Evolutionary conservation across 164 flowering plant genomes (phyloP).

Genomic region (Nymphaea thermarum): DNA sequence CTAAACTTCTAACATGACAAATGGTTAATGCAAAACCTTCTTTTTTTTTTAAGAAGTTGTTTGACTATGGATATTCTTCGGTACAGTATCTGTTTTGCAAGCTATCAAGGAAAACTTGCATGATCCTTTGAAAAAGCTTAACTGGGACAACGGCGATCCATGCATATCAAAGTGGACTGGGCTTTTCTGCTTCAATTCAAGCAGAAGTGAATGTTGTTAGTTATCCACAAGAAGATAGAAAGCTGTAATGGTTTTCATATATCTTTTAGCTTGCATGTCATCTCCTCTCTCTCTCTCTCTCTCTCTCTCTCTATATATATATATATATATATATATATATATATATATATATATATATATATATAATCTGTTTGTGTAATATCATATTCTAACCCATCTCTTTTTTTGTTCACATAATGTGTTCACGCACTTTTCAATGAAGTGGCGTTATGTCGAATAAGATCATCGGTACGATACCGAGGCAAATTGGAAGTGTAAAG

Average conservation of each 20-base stretch:
- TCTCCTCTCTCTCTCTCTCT: too few species aligned
- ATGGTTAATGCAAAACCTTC: too few species aligned
- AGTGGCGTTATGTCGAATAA: slow-evolving; percentile 96
- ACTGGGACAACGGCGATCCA: slow-evolving; percentile 68
- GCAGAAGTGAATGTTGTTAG: slow-evolving; percentile 13
- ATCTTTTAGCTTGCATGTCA: not conserved
- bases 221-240: not conserved
- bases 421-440: slow-evolving; percentile 2
- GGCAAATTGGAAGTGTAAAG: slow-evolving; percentile 71
- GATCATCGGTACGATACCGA: slow-evolving; percentile 73
- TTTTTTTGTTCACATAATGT: too few species aligned
- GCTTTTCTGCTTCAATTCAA: slow-evolving; percentile 32
- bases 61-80: too few species aligned
- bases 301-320: not conserved
- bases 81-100: slow-evolving; percentile 46
- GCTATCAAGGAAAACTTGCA: slow-evolving; percentile 30
- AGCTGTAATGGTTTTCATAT: too few species aligned
- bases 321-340: not conserved
- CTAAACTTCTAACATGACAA: too few species aligned
- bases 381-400: too few species aligned
- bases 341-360: not conserved
- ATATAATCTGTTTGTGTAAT: too few species aligned
- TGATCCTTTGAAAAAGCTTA: slow-evolving; percentile 43
- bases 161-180: slow-evolving; percentile 77
- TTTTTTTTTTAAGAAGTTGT: too few species aligned